These are phyloP conservation scores for Dovyalis caffra DNA, from an alignment of 345 rosid genomes.

Conservation along the genomic window DNA sequence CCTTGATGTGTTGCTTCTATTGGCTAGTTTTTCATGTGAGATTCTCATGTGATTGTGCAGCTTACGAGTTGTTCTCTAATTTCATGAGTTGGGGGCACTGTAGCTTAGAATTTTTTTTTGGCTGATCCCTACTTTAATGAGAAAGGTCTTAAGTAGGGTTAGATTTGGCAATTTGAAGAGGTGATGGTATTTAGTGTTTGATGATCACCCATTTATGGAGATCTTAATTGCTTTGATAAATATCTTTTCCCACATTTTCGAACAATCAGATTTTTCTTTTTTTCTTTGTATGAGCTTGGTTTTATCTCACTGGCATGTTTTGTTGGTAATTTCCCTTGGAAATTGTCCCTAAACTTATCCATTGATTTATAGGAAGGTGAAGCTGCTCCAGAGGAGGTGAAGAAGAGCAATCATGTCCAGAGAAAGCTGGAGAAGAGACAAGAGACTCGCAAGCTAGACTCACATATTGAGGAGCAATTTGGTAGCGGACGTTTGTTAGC, in stretches of 20 bases:
- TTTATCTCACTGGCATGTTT: neutral
- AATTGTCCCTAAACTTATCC: neutral
- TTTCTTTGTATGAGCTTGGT: neutral
- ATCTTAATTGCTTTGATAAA: neutral
- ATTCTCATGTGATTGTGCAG: neutral
- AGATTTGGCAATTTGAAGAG: neutral
- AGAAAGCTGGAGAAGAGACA: constrained; percentile 31
- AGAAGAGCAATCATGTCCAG: constrained; percentile 26
- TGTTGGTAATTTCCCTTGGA: neutral
- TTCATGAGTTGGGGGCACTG: neutral
- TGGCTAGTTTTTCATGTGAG: neutral
- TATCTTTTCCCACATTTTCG: neutral
- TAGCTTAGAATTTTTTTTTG: neutral
- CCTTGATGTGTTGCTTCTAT: neutral
- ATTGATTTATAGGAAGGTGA: constrained; percentile 20
- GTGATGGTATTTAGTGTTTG: neutral
- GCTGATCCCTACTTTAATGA: neutral
- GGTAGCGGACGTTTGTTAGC: constrained; percentile 23
- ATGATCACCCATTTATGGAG: neutral
- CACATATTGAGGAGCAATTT: constrained; percentile 30
- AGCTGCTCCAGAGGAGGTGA: constrained; percentile 20
- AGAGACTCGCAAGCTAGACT: constrained; percentile 24
- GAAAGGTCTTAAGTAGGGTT: neutral
- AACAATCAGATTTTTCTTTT: neutral
- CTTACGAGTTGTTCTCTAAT: neutral